Conservation (phyloP, 352 stramenopile genomes). For the Pythium oligandrum region DNA sequence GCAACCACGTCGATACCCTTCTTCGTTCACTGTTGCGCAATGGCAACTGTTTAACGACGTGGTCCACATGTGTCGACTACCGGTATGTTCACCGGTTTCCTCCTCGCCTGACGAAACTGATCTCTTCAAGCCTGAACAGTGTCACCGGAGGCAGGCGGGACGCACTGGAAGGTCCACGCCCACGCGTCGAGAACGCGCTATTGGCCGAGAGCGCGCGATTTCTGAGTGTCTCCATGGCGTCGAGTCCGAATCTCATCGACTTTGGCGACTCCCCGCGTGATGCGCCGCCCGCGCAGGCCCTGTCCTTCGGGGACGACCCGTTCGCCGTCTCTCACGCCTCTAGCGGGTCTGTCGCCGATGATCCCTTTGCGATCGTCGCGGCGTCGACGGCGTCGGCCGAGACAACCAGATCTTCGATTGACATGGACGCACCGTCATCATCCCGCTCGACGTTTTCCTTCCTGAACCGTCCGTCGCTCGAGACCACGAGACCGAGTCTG, state of each 20-base stretch:
- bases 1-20: background rate
- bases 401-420: too few species aligned
- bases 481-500: background rate
- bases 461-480: too few species aligned
- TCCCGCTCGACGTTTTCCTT: too few species aligned
- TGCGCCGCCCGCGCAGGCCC: background rate
- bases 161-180: too few species aligned
- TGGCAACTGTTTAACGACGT: background rate
- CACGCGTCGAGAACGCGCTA: too few species aligned
- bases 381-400: background rate
- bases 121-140: slow-evolving; percentile 10
- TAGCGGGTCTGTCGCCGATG: background rate
- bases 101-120: slow-evolving; percentile 7
- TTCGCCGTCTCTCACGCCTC: slow-evolving; percentile 8
- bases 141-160: background rate
- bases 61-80: slow-evolving; percentile 1
- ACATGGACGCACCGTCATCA: too few species aligned
- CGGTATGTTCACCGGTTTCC: background rate
- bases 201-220: too few species aligned
- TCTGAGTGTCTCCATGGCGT: slow-evolving; percentile 8
- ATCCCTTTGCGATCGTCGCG: slow-evolving; percentile 15
- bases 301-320: slow-evolving; percentile 9
- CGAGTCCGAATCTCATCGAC: slow-evolving; percentile 25
- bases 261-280: slow-evolving; percentile 20
- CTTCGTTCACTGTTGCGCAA: background rate